phyloP scores from a whole-genome alignment of 371 early-diverging fungal species.

The Lichtheimia corymbifera region DNA sequence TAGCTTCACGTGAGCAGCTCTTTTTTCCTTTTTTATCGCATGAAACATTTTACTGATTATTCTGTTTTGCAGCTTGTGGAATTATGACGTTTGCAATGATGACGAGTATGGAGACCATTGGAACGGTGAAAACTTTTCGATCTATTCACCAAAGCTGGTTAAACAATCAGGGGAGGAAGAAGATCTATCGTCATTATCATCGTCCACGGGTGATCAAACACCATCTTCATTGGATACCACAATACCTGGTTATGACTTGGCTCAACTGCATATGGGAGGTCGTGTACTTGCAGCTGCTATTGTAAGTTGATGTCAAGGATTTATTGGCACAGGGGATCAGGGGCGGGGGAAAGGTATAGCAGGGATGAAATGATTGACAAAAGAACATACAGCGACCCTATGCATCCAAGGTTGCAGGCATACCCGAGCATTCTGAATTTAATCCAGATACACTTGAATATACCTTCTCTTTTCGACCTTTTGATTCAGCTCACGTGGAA shows the following conservation, averaged over 20 bases:
- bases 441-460: constrained; percentile 58
- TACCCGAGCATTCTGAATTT: constrained; percentile 62
- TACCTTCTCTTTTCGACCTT: constrained; percentile 52
- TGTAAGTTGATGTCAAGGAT: constrained; percentile 31
- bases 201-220: not conserved
- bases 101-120: constrained; percentile 82
- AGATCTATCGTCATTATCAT: constrained; percentile 1
- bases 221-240: constrained; percentile 1
- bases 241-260: constrained; percentile 14
- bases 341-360: too few relatives aligned
- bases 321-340: not conserved
- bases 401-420: constrained; percentile 78
- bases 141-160: constrained; percentile 49
- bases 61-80: constrained; percentile 67
- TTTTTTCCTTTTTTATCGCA: not conserved
- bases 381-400: constrained; percentile 63
- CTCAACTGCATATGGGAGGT: constrained; percentile 65
- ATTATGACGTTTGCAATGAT: constrained; percentile 80
- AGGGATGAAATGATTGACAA: not conserved
- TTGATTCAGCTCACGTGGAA: constrained; percentile 8
- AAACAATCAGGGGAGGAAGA: not conserved
- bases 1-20: constrained; percentile 64
- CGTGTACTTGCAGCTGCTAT: constrained; percentile 80
- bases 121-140: constrained; percentile 90
- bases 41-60: constrained; percentile 2